Conservation (phyloP, 1,139 yeast genomes). For the Candida sp. region DNA sequence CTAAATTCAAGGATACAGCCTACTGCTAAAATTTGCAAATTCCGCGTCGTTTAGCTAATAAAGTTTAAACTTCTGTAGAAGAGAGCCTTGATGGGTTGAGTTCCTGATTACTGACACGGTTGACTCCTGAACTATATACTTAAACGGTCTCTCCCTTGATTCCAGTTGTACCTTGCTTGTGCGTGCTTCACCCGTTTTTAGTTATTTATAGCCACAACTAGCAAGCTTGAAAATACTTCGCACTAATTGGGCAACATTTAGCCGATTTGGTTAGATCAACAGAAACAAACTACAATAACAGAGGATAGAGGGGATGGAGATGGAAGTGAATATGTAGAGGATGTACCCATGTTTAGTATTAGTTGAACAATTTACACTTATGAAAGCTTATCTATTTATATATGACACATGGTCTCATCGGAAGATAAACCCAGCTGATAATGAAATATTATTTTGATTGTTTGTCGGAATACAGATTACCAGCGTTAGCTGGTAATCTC, state of each 20-base stretch:
- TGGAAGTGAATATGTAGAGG: too few relatives aligned
- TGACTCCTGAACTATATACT: not conserved
- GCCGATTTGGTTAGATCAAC: not conserved
- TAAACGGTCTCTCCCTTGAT: too few relatives aligned
- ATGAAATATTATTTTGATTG: not conserved
- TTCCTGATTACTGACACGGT: not conserved
- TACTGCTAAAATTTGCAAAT: not conserved
- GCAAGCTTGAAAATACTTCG: not conserved
- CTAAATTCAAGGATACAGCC: not conserved
- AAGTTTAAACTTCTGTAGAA: not conserved
- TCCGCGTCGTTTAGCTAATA: not conserved
- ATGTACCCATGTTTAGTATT: too few relatives aligned
- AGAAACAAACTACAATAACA: too few relatives aligned
- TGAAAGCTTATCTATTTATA: too few relatives aligned
- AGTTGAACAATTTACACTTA: too few relatives aligned
- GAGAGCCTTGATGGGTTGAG: not conserved
- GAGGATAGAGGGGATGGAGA: too few relatives aligned
- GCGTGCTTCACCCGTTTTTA: not conserved
- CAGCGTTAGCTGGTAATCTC: not conserved
- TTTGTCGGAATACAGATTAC: not conserved
- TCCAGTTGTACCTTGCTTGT: not conserved
- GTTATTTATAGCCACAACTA: not conserved
- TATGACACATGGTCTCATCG: not conserved
- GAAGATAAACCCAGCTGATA: not conserved
- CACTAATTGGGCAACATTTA: not conserved